A percentile compares a stretch with the other conserved stretches of the same genome.
Conservation (phyloP, 805 yeast species). For the Metschnikowia reukaufii region DNA sequence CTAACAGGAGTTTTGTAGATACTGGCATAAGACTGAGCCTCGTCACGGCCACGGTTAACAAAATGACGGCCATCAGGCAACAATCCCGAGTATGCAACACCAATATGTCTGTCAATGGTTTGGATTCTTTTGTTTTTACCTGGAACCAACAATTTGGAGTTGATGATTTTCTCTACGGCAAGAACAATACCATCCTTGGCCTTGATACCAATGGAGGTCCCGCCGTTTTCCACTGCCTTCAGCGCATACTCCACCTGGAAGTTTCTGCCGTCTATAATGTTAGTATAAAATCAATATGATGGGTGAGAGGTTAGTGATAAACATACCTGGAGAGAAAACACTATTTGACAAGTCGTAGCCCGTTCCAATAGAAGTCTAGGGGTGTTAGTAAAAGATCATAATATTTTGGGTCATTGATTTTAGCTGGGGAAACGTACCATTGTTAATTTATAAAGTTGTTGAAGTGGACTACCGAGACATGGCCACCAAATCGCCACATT, state of each 20-base stretch:
- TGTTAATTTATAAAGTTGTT: neutral
- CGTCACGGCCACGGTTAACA: slow-evolving; percentile 90
- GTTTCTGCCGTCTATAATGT: slow-evolving; percentile 75
- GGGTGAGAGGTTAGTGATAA: neutral
- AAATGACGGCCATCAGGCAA: slow-evolving; percentile 96
- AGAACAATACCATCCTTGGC: slow-evolving; percentile 93
- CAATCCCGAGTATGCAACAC: slow-evolving; percentile 92
- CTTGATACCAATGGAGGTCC: slow-evolving; percentile 91
- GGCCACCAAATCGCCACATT: slow-evolving; percentile 13
- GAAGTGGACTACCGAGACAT: neutral
- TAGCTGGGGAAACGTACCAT: slow-evolving; percentile 4
- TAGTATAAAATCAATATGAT: slow-evolving; percentile 30
- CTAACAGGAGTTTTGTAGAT: slow-evolving; percentile 75
- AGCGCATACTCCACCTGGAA: slow-evolving; percentile 98
- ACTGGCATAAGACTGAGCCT: slow-evolving; percentile 75
- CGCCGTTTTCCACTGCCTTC: slow-evolving; percentile 97
- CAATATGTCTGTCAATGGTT: slow-evolving; percentile 89
- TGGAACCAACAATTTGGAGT: slow-evolving; percentile 85
- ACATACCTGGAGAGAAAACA: slow-evolving; percentile 78
- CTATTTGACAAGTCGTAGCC: slow-evolving; percentile 98
- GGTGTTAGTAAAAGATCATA: slow-evolving; percentile 5
- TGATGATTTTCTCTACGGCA: slow-evolving; percentile 91
- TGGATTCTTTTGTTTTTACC: slow-evolving; percentile 88
- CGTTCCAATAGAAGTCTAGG: slow-evolving; percentile 84
- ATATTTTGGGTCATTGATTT: slow-evolving; percentile 2